These are phyloP conservation scores for Aspergillus baeticus DNA, from an alignment of 495 filamentous ascomycete species.

Conservation along the genomic window DNA sequence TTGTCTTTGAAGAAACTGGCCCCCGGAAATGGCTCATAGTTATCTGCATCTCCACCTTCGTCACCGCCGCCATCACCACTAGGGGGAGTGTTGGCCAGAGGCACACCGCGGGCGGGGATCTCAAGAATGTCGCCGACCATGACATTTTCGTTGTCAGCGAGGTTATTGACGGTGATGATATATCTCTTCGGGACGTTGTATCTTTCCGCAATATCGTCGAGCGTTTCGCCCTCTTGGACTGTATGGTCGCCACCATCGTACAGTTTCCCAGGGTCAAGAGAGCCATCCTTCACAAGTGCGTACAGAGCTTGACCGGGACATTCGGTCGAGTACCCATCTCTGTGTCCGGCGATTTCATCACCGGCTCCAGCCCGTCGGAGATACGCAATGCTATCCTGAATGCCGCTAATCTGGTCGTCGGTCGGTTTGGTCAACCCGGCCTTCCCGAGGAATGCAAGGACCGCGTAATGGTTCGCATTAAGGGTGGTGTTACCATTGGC, in stretches of 20 bases:
- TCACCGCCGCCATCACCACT: neutral
- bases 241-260: neutral
- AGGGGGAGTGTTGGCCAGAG: neutral
- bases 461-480: conserved; percentile 3
- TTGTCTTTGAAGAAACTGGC: neutral
- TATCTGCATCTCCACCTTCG: neutral
- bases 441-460: neutral
- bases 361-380: neutral
- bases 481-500: neutral
- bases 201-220: neutral
- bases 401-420: neutral
- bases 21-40: conserved; percentile 4
- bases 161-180: neutral
- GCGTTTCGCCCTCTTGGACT: neutral
- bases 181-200: conserved; percentile 2
- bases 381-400: conserved; percentile 6
- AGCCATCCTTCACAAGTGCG: neutral
- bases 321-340: neutral
- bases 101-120: conserved; percentile 5
- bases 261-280: conserved; percentile 1
- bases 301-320: conserved; percentile 1
- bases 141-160: neutral
- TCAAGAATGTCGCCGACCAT: neutral
- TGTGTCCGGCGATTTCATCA: neutral
- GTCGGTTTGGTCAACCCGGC: neutral